These are phyloP conservation scores for Vitis cinerea DNA, from an alignment of 164 flowering plant species.

Conservation along the genomic window DNA sequence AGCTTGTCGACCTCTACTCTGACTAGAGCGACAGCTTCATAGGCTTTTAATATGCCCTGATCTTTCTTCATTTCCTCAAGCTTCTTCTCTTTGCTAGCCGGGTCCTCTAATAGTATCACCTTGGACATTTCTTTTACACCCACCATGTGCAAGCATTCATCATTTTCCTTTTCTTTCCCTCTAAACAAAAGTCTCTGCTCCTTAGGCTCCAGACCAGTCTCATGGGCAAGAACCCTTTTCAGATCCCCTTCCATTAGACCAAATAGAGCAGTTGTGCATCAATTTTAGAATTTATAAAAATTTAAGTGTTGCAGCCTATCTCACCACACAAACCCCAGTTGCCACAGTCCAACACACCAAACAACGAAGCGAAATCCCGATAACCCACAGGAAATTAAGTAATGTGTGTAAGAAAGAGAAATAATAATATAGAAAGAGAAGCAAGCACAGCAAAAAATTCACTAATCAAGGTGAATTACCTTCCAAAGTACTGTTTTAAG, in stretches of 20 bases:
- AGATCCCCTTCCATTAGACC: slow-evolving; percentile 36
- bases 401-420: neutral
- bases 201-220: slow-evolving; percentile 42
- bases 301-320: slow-evolving; percentile 6
- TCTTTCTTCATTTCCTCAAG: slow-evolving; percentile 31
- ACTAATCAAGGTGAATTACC: no score
- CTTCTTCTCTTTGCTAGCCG: slow-evolving; percentile 34
- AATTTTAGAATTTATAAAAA: slow-evolving; percentile 1
- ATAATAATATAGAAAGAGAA: neutral
- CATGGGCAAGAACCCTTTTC: slow-evolving; percentile 32
- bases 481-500: no score
- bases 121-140: slow-evolving; percentile 43
- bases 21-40: slow-evolving; percentile 26
- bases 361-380: neutral
- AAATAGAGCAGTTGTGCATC: slow-evolving; percentile 4
- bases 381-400: neutral
- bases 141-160: slow-evolving; percentile 29
- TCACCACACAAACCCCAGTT: slow-evolving; percentile 1
- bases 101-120: slow-evolving; percentile 36
- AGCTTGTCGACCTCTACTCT: slow-evolving; percentile 31
- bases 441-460: neutral
- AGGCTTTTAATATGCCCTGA: slow-evolving; percentile 18
- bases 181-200: slow-evolving; percentile 45
- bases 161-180: slow-evolving; percentile 47
- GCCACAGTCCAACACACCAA: neutral